Base-by-base conservation (phyloP, 331 rosid genomes). In the Phaseolus coccineus region DNA sequence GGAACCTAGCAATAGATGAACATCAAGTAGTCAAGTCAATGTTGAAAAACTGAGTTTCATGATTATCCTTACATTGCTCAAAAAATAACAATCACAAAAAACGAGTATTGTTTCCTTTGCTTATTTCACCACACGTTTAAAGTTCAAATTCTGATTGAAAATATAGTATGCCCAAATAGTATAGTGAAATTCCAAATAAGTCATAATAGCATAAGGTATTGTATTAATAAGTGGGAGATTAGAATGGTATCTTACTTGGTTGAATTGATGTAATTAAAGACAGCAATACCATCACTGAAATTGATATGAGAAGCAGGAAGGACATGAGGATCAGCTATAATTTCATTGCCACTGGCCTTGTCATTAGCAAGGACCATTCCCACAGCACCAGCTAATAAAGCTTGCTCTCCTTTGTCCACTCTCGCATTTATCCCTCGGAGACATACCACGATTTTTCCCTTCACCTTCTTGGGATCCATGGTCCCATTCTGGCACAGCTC, bases 281-380 rank as follows among this genome's bases (percentile, higher is more conserved):
- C 25, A 4, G 83, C 14, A 42, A 55, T 47, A 2, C 83, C 91
- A 40, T 81, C 55, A 13, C 72, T 39, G 71, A 62, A 85, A 62
- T 61, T 83, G 74, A 85, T 57, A 22, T 88, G 89, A 56, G 89
- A 78, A 19, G 91, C 91, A 19, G 89, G 85, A 67, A 88, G 91
- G 1, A 88, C 39, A 76, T 88, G 91, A 74, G 91, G 85, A 78
- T 88, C 91, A 22, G 89, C 89, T 16, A 83, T 5, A 12, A 88
- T 76, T 56, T 88, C 91, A 58, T 88, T 88, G 35, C 85, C 88
- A 61, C 0, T 55, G 40, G n/a, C 12, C 35, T 31, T 39, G 57
- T 66, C 71, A 70, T 88, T 85, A 35, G 83, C 89, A 53, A 88
- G 91, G 66, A 88, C 48, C 89, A 88, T 88, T 76, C 91, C 91